These are phyloP conservation scores for Hypoxylon sp. DNA, from an alignment of 2,329 filamentous ascomycete genomes.

Conservation along the genomic window DNA sequence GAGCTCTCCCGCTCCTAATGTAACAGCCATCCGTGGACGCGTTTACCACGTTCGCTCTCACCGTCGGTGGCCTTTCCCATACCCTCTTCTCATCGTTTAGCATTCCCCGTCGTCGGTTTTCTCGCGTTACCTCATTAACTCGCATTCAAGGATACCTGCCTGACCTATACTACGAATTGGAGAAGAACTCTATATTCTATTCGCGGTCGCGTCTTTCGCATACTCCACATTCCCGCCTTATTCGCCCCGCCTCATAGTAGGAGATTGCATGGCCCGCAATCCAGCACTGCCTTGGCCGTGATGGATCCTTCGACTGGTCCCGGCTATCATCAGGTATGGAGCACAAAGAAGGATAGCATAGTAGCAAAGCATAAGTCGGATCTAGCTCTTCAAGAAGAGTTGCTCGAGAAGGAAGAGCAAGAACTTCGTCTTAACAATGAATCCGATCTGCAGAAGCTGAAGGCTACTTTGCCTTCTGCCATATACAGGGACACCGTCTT, in stretches of 20 bases:
- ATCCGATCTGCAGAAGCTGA: constrained; percentile 25
- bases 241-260: background rate
- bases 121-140: background rate
- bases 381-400: constrained; percentile 18
- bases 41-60: background rate
- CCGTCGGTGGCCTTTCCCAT: background rate
- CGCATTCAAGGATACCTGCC: background rate
- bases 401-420: constrained; percentile 32
- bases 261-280: background rate
- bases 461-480: constrained; percentile 8
- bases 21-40: background rate
- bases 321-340: constrained; percentile 28
- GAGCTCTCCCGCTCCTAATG: background rate
- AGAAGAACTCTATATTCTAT: background rate
- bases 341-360: constrained; percentile 25
- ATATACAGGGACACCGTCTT: constrained; percentile 28
- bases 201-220: background rate
- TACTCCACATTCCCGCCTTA: background rate
- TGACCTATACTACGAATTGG: background rate
- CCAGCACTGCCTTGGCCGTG: background rate
- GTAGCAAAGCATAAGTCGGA: constrained; percentile 32
- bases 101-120: background rate
- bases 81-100: background rate
- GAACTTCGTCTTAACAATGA: constrained; percentile 15
- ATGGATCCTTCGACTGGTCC: constrained; percentile 26